phyloP scores from a whole-genome alignment of 257 asterid species.

The Solanum infundibuliforme region DNA sequence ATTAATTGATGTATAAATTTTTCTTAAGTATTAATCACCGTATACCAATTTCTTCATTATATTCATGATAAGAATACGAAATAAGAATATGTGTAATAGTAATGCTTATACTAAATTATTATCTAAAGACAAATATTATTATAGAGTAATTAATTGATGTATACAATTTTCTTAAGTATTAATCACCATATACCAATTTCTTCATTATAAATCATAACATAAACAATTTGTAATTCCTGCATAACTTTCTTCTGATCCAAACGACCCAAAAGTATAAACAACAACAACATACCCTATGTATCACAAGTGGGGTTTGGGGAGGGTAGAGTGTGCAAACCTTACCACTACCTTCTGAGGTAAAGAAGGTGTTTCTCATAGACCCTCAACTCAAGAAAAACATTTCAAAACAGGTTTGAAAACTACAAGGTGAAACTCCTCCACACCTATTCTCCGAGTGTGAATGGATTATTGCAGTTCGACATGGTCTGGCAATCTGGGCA shows the following conservation, averaged over 20 bases:
- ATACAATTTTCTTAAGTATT: neutral
- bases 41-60: neutral
- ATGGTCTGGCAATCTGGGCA: neutral
- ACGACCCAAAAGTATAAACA: neutral
- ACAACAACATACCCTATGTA: neutral
- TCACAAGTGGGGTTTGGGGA: neutral
- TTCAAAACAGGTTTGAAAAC: neutral
- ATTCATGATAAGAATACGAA: too few species aligned
- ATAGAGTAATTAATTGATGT: neutral
- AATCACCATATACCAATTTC: neutral
- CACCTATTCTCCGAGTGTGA: neutral
- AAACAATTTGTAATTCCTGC: neutral
- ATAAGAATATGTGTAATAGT: too few species aligned
- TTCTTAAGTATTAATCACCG: neutral
- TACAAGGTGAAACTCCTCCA: neutral
- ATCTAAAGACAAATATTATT: neutral
- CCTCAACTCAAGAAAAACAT: neutral
- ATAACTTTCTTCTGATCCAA: neutral
- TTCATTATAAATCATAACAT: neutral
- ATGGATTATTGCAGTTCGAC: neutral
- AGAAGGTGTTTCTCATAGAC: neutral
- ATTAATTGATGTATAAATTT: neutral
- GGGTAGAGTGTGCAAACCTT: neutral
- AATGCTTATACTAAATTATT: too few species aligned
- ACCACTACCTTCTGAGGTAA: neutral